Evolutionary conservation across 108 stramenopile genomes (phyloP).

Genomic region (Mayamaea pseudoterrestris): DNA sequence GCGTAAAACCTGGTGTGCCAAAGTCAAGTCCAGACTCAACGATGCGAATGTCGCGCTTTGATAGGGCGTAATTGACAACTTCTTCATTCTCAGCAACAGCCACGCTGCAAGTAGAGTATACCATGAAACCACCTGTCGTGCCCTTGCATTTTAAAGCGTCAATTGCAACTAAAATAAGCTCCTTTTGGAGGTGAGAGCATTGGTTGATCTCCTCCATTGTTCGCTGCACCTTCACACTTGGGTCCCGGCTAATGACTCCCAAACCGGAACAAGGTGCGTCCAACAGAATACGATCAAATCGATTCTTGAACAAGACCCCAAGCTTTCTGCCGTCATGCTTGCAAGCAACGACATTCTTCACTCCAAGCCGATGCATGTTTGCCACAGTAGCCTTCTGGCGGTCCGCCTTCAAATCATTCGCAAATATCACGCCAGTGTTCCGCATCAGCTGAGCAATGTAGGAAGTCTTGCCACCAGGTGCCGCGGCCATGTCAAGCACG

Average conservation of each 20-base stretch:
- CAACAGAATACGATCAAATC: slow-evolving; percentile 91
- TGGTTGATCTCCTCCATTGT: slow-evolving; percentile 85
- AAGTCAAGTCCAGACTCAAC: slow-evolving; percentile 88
- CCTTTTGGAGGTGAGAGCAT: slow-evolving; percentile 93
- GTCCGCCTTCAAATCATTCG: slow-evolving; percentile 91
- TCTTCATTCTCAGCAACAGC: slow-evolving; percentile 95
- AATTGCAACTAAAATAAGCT: slow-evolving; percentile 92
- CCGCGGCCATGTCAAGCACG: slow-evolving; percentile 93
- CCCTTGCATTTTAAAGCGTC: slow-evolving; percentile 78
- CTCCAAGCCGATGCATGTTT: slow-evolving; percentile 96
- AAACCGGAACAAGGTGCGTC: slow-evolving; percentile 98
- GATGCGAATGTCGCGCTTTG: slow-evolving; percentile 90
- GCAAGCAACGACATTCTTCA: slow-evolving; percentile 87
- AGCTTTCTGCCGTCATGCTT: slow-evolving; percentile 90
- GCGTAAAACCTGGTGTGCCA: slow-evolving; percentile 88
- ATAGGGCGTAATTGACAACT: slow-evolving; percentile 94
- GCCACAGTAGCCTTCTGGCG: slow-evolving; percentile 96
- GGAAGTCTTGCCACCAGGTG: slow-evolving; percentile 97
- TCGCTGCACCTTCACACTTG: slow-evolving; percentile 92
- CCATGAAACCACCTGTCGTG: slow-evolving; percentile 90
- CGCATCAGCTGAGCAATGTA: slow-evolving; percentile 97
- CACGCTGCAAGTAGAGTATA: slow-evolving; percentile 98
- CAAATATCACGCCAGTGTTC: slow-evolving; percentile 90
- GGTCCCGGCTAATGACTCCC: slow-evolving; percentile 96
- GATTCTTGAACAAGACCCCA: slow-evolving; percentile 55